Base-by-base conservation (phyloP, 2,329 filamentous ascomycete species). In the Alternaria brassicae region DNA sequence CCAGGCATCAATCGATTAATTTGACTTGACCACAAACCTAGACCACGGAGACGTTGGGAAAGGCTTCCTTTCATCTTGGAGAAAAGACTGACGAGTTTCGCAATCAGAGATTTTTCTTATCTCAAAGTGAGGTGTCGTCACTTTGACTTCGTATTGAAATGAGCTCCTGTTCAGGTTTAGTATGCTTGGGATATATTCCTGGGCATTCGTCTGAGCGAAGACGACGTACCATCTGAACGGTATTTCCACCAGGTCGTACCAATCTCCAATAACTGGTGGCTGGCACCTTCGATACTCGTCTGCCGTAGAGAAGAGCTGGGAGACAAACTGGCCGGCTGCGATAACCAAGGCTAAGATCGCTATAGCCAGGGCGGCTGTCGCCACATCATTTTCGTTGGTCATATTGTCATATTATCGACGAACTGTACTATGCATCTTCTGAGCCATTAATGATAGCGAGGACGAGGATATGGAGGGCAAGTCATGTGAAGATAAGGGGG, bases 231-330 rank as follows among this genome's bases (percentile, higher is more conserved):
- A 62, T 6, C 52, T 39, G 17, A 53, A 62, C 1, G 0, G 12
- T 3, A 41, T 2, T 0, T 39, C 17, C 0, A 53, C 50, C 2
- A 54, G 1, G 1, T 34, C 13, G 1, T 47, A 58, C 61, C 58
- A 66, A 0, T 17, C 28, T 7, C 64, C 60, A 4, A 65, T 42
- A 0, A 65, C 52, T 1, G 59, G 59, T 0, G 8, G 48, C 36
- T 60, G 59, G 30, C 62, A 65, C 32, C 59, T 54, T 0, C 56
- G 62, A 4, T 66, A 57, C 4, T 59, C 62, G 13, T 66, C 59
- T 1, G 59, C 62, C 1, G 60, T 63, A 0, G 59, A 53, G 12
- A 65, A 63, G 3, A 65, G 44, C 12, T 66, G 62, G n/a, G 53
- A 23, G 0, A 66, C 19, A 1, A 66, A 50, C 12, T 58, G 61